These are phyloP conservation scores for Penicillium turbatum DNA, from an alignment of 495 filamentous ascomycete genomes.

Conservation along the genomic window DNA sequence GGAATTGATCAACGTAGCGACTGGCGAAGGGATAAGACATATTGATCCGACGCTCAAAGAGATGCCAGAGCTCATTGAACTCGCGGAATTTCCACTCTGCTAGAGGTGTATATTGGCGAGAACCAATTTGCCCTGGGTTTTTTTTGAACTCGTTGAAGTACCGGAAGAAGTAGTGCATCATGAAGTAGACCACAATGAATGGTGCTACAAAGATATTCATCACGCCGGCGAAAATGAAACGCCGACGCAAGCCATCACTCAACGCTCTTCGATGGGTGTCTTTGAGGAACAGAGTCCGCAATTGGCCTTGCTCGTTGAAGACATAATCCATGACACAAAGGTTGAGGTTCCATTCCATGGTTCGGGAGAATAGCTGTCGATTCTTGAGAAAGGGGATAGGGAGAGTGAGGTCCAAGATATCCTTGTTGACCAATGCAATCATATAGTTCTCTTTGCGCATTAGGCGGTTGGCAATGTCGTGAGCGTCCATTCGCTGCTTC, in stretches of 20 bases:
- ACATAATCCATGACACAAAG: conserved; percentile 89
- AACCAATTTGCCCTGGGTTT: conserved; percentile 77
- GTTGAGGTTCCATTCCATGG: conserved; percentile 82
- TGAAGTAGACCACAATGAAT: conserved; percentile 73
- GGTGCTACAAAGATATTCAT: conserved; percentile 85
- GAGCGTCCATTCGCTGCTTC: conserved; percentile 92
- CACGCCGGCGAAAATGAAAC: conserved; percentile 75
- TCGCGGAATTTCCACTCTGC: conserved; percentile 98
- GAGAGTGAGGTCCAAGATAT: conserved; percentile 80
- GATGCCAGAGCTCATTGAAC: conserved; percentile 92
- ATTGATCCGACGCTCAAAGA: conserved; percentile 82
- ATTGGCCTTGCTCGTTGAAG: conserved; percentile 81
- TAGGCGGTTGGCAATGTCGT: conserved; percentile 92
- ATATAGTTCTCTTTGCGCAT: conserved; percentile 97
- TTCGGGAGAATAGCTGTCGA: conserved; percentile 73
- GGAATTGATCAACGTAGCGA: conserved; percentile 92
- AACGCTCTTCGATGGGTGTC: conserved; percentile 73
- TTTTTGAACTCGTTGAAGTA: conserved; percentile 96
- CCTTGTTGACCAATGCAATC: conserved; percentile 95
- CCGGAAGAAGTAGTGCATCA: conserved; percentile 84
- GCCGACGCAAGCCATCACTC: conserved; percentile 66
- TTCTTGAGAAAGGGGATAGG: conserved; percentile 79
- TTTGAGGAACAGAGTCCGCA: conserved; percentile 77
- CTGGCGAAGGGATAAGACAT: conserved; percentile 94
- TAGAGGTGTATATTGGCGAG: conserved; percentile 84